phyloP scores from a whole-genome alignment of 176 grass and related monocot species.

The Bothriochloa decipiens region DNA sequence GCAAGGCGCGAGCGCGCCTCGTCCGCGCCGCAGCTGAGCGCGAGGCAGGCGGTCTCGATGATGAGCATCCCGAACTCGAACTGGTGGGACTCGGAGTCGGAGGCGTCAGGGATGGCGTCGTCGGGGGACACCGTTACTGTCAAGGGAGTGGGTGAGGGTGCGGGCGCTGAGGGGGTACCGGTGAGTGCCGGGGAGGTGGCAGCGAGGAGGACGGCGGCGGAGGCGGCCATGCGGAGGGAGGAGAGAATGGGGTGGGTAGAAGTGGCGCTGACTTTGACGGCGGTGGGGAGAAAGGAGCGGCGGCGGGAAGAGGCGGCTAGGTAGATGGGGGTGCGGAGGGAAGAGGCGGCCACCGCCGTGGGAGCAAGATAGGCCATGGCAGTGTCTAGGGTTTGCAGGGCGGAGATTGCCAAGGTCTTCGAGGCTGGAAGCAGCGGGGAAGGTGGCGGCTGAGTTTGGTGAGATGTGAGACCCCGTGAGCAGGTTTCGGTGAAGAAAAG shows the following conservation, averaged over 20 bases:
- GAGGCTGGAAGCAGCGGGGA: neutral
- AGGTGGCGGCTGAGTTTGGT: slow-evolving; percentile 25
- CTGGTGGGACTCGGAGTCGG: neutral
- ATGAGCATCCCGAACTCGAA: slow-evolving; percentile 54
- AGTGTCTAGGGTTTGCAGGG: slow-evolving; percentile 47
- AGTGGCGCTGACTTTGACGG: slow-evolving; percentile 38
- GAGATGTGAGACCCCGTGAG: neutral
- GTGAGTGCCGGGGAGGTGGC: slow-evolving; percentile 53
- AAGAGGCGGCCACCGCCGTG: slow-evolving; percentile 10
- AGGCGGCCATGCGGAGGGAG: slow-evolving; percentile 62
- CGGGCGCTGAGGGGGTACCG: slow-evolving; percentile 30
- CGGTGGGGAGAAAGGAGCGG: slow-evolving; percentile 3
- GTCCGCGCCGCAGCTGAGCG: slow-evolving; percentile 30
- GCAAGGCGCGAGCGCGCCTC: slow-evolving; percentile 50
- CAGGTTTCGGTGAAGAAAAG: neutral
- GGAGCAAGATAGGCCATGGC: slow-evolving; percentile 58
- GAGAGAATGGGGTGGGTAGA: slow-evolving; percentile 49
- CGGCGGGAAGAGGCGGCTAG: slow-evolving; percentile 10
- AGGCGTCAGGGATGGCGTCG: slow-evolving; percentile 27
- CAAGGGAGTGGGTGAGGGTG: neutral
- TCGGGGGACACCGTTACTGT: slow-evolving; percentile 28
- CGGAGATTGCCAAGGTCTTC: slow-evolving; percentile 41
- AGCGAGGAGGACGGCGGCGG: slow-evolving; percentile 62
- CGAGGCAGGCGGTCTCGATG: slow-evolving; percentile 63
- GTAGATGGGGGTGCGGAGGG: slow-evolving; percentile 2